These are phyloP conservation scores for Triticum aestivum DNA, from an alignment of 176 grass and related monocot genomes.

Conservation along the genomic window IWGSC_CS_RefSeq_v2.1 NC_057814.1:463897457-463897956, in stretches of 20 bases:
- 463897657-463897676: background rate
- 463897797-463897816: background rate
- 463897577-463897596: too few relatives aligned
- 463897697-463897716: conserved; percentile 30
- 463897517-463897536: background rate
- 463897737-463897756: conserved; percentile 1
- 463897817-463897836: conserved; percentile 19
- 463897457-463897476: background rate
- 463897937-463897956: background rate
- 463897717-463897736: conserved; percentile 28
- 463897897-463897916: background rate
- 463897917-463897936: background rate
- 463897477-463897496: background rate
- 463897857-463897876: background rate
- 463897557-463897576: too few relatives aligned
- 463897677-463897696: conserved; percentile 7
- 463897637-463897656: conserved; percentile 12
- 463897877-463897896: background rate
- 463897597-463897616: background rate
- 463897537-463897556: background rate
- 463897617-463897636: background rate
- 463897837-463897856: background rate
- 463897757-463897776: conserved; percentile 23
- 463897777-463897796: conserved; percentile 31
- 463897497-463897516: background rate